A percentile compares a stretch with the other conserved stretches of the same genome.
Conservation (phyloP, 1,284 basidiomycete species). For the Coniferiporia sulphurascens region DNA sequence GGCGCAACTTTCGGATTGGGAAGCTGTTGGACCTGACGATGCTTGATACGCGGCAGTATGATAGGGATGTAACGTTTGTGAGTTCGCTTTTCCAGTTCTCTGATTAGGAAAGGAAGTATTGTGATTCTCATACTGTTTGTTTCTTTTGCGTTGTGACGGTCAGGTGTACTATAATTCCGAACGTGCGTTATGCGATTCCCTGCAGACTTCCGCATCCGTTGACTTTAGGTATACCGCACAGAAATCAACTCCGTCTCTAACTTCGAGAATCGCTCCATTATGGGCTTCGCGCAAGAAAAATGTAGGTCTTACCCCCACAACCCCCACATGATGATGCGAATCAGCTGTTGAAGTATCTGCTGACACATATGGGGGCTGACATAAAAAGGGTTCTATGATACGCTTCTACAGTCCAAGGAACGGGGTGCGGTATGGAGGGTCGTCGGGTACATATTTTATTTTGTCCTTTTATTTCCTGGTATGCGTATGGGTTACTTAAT, state of each 20-base stretch:
- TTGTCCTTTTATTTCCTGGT: too few species aligned
- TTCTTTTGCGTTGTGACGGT: too few species aligned
- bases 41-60: constrained; percentile 65
- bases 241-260: constrained; percentile 42
- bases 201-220: not conserved
- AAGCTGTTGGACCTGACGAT: constrained; percentile 55
- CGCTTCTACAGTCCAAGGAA: constrained; percentile 42
- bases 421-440: constrained; percentile 57
- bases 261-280: constrained; percentile 45
- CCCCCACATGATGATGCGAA: not conserved
- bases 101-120: too few species aligned
- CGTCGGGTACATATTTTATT: constrained; percentile 38
- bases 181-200: constrained; percentile 23
- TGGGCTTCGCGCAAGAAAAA: constrained; percentile 54
- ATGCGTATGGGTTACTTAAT: too few species aligned
- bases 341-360: not conserved
- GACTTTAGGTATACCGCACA: constrained; percentile 17
- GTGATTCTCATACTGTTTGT: too few species aligned
- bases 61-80: constrained; percentile 58
- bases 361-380: too few species aligned
- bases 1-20: constrained; percentile 63
- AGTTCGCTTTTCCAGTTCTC: constrained; percentile 16
- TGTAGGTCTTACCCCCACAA: constrained; percentile 30
- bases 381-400: constrained; percentile 46
- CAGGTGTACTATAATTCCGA: constrained; percentile 56